Evolutionary conservation across 306 rosid species (phyloP), one percentile per base, ranked within the genome.

Genomic region (Urtica urens): DNA sequence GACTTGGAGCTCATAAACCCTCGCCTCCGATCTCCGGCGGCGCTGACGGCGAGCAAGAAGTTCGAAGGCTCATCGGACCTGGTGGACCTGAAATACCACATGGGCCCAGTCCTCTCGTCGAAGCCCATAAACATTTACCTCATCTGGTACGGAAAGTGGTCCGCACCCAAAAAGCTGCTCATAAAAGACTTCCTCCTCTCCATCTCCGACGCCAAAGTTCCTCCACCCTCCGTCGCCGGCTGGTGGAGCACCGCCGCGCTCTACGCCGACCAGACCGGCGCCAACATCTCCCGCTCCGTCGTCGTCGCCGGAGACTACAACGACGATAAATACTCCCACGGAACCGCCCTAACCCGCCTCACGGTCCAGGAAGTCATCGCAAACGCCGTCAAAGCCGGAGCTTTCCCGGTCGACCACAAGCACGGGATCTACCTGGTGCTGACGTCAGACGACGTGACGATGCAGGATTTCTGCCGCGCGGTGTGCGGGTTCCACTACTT

Each of bases 401-500:
- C 93, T 0, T 70, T 87, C 35, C 87, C 83, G 0, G 87, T 76
- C n/a, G 96, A 87, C 44, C 94, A 87, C 65, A 70, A 76, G 24
- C 68, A 78, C 49, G 96, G 94, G 28, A 68, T 83, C 70, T 87
- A 80, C 74, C 79, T 87, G 1, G 46, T 87, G 16, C 63, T 87
- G 23, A 80, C 94, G 0, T 47, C 96, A 1, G 60, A 60, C 0
- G 93, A 83, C 49, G 93, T 87, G 0, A 72, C 83, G 23, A 64
- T 87, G 29, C 87, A 87, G 66, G 96, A 87, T 21, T 87, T 66
- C 28, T 87, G 96, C 62, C 76, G 96, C 5, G 96, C 96, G 0
- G 96, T 87, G 1, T 87, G 96, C 9, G 96, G 96, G 3, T 88
- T 88, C 59, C 96, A 83, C 34, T 88, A 83, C 60, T 88, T 88